Percentiles rank a stretch among this genome's conserved stretches.
Conservation (phyloP, 2,329 filamentous ascomycete species). For the Calonectria leucothoes region DNA sequence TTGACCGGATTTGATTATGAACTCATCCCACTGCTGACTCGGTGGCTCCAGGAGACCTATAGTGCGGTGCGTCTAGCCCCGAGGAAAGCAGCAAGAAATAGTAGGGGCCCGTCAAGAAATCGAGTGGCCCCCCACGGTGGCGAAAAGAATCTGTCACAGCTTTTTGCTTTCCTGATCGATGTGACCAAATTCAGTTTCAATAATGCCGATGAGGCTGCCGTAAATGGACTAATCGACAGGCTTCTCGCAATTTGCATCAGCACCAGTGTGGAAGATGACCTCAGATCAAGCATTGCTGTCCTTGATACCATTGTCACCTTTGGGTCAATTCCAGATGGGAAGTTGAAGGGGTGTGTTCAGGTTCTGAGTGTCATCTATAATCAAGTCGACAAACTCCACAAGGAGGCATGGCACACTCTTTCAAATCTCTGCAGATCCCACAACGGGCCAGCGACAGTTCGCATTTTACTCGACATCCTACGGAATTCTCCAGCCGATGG, state of each 20-base stretch:
- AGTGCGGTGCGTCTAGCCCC: conserved; percentile 63
- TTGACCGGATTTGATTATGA: conserved; percentile 76
- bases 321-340: conserved; percentile 72
- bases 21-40: conserved; percentile 70
- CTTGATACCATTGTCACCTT: conserved; percentile 80
- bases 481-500: conserved; percentile 59
- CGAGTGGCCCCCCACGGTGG: conserved; percentile 58
- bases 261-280: conserved; percentile 73
- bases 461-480: conserved; percentile 72
- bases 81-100: conserved; percentile 54
- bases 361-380: conserved; percentile 79
- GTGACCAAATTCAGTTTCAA: conserved; percentile 83
- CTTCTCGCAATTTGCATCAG: conserved; percentile 75
- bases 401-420: conserved; percentile 77
- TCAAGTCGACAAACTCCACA: conserved; percentile 69
- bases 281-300: conserved; percentile 74
- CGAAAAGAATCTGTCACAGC: conserved; percentile 70
- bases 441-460: conserved; percentile 76
- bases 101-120: conserved; percentile 51
- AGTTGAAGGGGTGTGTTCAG: conserved; percentile 74
- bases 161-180: conserved; percentile 75
- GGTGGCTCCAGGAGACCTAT: conserved; percentile 70
- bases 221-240: conserved; percentile 70
- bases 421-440: conserved; percentile 79
- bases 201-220: conserved; percentile 71